These are phyloP conservation scores for Strobilomyces confusus DNA, from an alignment of 768 basidiomycete genomes.

Conservation along the genomic window DNA sequence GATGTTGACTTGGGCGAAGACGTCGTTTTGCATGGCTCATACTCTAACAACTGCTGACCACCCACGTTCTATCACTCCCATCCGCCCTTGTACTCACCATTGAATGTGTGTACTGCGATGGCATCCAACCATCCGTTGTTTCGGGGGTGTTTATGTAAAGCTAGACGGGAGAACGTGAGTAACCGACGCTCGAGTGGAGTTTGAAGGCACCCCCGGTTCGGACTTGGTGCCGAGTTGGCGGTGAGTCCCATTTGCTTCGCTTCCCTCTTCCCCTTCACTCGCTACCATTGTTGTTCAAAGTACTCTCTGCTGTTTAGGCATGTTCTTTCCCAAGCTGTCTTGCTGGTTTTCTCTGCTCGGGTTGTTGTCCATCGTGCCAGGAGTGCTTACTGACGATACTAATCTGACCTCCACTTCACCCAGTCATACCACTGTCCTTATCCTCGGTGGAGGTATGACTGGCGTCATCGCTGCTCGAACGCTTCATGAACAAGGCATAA, in stretches of 20 bases:
- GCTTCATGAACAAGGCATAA: constrained; percentile 47
- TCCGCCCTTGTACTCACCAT: too few species aligned
- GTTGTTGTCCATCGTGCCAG: constrained; percentile 1
- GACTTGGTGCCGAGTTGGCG: too few species aligned
- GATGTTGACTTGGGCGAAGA: too few species aligned
- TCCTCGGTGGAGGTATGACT: constrained; percentile 64
- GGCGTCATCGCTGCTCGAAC: constrained; percentile 64
- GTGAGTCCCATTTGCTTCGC: not conserved
- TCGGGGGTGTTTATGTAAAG: too few species aligned
- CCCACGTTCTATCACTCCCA: too few species aligned
- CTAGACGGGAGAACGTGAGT: too few species aligned
- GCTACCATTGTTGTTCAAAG: not conserved
- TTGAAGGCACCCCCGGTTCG: too few species aligned
- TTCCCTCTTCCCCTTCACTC: not conserved
- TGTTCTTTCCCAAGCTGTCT: constrained; percentile 6
- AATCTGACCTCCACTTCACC: not conserved
- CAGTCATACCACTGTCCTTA: constrained; percentile 40
- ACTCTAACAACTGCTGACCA: too few species aligned
- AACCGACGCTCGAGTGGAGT: not conserved
- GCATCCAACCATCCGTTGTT: too few species aligned
- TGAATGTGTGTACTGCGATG: too few species aligned
- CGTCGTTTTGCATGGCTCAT: too few species aligned
- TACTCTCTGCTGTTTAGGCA: not conserved
- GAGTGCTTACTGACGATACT: constrained; percentile 3
- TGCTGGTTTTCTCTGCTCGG: not conserved